Evolutionary conservation across 805 yeast species (phyloP), one percentile per base, ranked within the genome.

Genomic region (Metschnikowia henanensis): DNA sequence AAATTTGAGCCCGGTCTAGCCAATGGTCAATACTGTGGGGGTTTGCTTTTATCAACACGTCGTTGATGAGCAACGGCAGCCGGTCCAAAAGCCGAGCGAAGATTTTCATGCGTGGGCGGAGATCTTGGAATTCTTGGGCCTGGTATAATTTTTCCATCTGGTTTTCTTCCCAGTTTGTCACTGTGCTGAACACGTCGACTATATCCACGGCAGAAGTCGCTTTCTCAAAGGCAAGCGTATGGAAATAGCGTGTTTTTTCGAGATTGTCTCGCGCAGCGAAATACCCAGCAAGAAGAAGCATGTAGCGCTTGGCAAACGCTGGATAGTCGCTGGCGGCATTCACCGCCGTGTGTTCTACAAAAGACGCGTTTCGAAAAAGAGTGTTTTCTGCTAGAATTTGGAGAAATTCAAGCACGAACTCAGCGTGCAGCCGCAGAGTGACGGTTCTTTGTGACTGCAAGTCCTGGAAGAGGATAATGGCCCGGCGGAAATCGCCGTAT

Each of bases 1-100:
- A 73, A 1, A 84, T 50, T 0, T 67, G 64, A 0, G 80, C 72
- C 41, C 95, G 70, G 38, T 77, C 77, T 32, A 81, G 61, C 97
- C 97, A 92, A 41, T 73, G 75, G 22, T 71, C 75, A 4, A 87
- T 77, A 46, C 79, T 75, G 55, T 87, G 77, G 1, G 77, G 67
- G 53, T 83, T 76, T 51, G 80, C 83, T 32, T 85, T 71, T 5
- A 90, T 54, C 46, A 77, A 68, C 22, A 88, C 80, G 55, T 88
- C 95, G 56, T 79, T 88, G 10, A 86, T 53, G 34, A 83, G 58
- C 25, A 84, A 59, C 1, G 77, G 72, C 50, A 94, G 72, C 12
- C 75, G 58, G n/a, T 75, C 72, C 50, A 88, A 58, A 19, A 89
- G 61, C 18, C 64, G 61, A 49, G 83, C 87, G 49, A 84, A 77